These are phyloP conservation scores for Pyrenula massariospora DNA, from an alignment of 495 filamentous ascomycete genomes.

Conservation along the genomic window DNA sequence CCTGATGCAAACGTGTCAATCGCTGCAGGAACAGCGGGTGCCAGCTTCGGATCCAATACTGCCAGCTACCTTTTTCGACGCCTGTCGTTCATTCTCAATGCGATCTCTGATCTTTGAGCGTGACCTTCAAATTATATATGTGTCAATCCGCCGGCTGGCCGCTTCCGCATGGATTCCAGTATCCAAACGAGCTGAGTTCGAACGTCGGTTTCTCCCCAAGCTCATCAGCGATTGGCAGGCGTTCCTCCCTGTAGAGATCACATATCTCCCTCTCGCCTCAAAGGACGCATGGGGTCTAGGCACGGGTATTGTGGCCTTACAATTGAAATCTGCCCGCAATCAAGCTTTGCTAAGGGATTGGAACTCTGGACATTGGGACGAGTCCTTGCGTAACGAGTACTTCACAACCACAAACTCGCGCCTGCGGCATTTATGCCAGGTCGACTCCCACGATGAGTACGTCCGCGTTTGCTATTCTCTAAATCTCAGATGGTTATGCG, in stretches of 20 bases:
- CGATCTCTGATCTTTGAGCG: slow-evolving; percentile 11
- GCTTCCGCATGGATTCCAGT: neutral
- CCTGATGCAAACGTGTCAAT: neutral
- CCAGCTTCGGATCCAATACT: slow-evolving; percentile 2
- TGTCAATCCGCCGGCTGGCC: slow-evolving; percentile 10
- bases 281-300: neutral
- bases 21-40: neutral
- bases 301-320: neutral
- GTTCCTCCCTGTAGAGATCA: slow-evolving; percentile 27
- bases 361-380: neutral
- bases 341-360: neutral
- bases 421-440: neutral
- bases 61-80: slow-evolving; percentile 16
- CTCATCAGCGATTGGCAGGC: slow-evolving; percentile 36
- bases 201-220: slow-evolving; percentile 23
- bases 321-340: neutral
- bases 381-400: neutral
- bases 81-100: slow-evolving; percentile 27
- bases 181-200: slow-evolving; percentile 13
- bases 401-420: neutral
- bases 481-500: neutral
- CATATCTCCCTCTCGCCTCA: slow-evolving; percentile 8
- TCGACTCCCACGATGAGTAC: neutral
- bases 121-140: slow-evolving; percentile 10
- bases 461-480: neutral